These are phyloP conservation scores for Lagerstroemia speciosa DNA, from an alignment of 345 rosid species.

Conservation along the genomic window DNA sequence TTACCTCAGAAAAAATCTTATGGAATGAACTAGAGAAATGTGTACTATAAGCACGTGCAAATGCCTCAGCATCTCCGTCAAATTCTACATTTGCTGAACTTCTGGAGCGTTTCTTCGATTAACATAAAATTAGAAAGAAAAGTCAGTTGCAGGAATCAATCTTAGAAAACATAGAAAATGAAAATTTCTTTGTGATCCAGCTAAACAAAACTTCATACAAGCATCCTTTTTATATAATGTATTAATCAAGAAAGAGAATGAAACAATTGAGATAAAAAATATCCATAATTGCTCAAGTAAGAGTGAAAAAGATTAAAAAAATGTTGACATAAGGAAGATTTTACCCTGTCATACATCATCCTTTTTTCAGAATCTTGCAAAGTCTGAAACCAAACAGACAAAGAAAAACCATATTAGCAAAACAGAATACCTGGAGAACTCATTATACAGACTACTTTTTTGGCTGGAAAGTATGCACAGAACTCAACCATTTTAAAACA, in stretches of 20 bases:
- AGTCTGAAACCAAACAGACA: constrained; percentile 34
- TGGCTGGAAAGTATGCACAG: neutral
- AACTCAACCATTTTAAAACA: neutral
- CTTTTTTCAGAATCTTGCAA: constrained; percentile 58
- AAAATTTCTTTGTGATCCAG: neutral
- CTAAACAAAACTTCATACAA: neutral
- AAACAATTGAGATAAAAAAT: neutral
- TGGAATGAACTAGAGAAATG: constrained; percentile 85
- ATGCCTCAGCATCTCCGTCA: constrained; percentile 45
- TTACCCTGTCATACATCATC: constrained; percentile 45
- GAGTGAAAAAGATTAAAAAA: neutral
- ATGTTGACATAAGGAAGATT: neutral
- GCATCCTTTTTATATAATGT: neutral
- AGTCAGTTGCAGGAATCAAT: neutral
- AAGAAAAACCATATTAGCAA: constrained; percentile 7
- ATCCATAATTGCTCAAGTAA: neutral
- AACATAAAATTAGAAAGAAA: neutral
- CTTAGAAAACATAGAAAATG: neutral
- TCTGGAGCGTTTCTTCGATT: constrained; percentile 29
- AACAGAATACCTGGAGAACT: neutral
- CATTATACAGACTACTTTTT: neutral
- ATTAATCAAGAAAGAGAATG: neutral
- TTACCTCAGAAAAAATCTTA: constrained; percentile 82
- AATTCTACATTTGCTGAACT: constrained; percentile 39
- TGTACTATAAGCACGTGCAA: constrained; percentile 37